Evolutionary conservation across 345 rosid species (phyloP).

Genomic region (Linum tenue): DNA sequence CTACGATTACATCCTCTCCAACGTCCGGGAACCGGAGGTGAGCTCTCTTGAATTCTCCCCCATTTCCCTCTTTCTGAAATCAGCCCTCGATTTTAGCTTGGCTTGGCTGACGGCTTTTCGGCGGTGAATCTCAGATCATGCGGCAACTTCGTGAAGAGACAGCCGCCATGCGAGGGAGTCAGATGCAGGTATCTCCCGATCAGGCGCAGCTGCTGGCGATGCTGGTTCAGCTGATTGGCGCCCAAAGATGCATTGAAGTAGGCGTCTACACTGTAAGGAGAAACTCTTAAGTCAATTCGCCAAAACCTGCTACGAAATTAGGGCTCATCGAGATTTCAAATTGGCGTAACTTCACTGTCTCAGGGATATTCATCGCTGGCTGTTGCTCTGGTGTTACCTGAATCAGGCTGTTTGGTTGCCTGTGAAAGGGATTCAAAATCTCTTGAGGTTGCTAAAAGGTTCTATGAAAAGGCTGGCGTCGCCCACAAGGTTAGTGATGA

Average conservation of each 20-base stretch:
- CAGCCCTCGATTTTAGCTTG: neutral
- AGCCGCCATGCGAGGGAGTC: constrained; percentile 64
- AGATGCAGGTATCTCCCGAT: constrained; percentile 98
- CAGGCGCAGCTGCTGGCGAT: constrained; percentile 87
- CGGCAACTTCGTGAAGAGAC: constrained; percentile 82
- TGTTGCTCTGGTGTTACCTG: constrained; percentile 68
- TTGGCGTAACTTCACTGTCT: neutral
- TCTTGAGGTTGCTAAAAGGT: constrained; percentile 70
- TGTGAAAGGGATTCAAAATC: constrained; percentile 73
- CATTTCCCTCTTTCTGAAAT: neutral
- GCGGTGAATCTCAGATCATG: constrained; percentile 43
- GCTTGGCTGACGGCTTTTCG: neutral
- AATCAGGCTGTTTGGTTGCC: constrained; percentile 74
- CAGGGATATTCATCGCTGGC: constrained; percentile 96
- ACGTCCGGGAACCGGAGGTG: constrained; percentile 77
- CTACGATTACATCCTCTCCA: constrained; percentile 71
- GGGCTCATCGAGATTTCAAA: neutral
- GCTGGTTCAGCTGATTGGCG: constrained; percentile 80
- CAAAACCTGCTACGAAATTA: neutral
- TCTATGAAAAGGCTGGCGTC: constrained; percentile 68
- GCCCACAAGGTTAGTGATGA: constrained; percentile 52
- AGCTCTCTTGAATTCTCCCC: neutral
- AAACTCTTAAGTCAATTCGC: neutral
- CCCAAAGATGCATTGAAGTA: constrained; percentile 73
- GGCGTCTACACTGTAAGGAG: constrained; percentile 76